Conservation (phyloP, 805 yeast species). For the Myxozyma mucilagina region DNA sequence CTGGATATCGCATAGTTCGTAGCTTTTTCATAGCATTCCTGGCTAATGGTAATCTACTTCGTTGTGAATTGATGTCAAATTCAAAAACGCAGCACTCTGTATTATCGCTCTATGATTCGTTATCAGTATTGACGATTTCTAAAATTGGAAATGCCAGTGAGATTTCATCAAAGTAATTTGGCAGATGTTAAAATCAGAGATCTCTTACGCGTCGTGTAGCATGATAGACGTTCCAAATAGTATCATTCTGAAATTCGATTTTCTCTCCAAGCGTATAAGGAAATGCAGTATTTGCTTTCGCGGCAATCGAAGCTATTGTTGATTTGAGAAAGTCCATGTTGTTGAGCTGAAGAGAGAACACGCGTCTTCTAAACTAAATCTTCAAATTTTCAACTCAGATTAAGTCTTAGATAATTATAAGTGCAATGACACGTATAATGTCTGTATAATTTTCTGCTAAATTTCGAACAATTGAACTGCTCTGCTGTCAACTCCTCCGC, state of each 20-base stretch:
- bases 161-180: background rate
- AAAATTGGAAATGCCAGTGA: background rate
- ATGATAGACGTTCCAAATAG: slow-evolving; percentile 64
- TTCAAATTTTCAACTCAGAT: too few species aligned
- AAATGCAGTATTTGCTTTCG: slow-evolving; percentile 36
- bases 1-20: slow-evolving; percentile 67
- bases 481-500: too few species aligned
- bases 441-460: too few species aligned
- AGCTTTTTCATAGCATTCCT: slow-evolving; percentile 49
- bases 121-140: background rate
- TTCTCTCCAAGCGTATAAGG: slow-evolving; percentile 38
- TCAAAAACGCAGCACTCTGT: slow-evolving; percentile 64
- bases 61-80: slow-evolving; percentile 49
- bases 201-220: slow-evolving; percentile 50
- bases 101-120: slow-evolving; percentile 45
- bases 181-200: background rate
- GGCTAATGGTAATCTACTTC: slow-evolving; percentile 44
- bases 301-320: slow-evolving; percentile 31
- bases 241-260: slow-evolving; percentile 33
- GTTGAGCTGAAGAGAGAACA: too few species aligned
- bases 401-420: too few species aligned
- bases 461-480: too few species aligned
- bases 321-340: slow-evolving; percentile 39
- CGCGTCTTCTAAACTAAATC: too few species aligned
- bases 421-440: too few species aligned